Conservation (phyloP, 805 yeast genomes). For the Metschnikowia rubicola region DNA sequence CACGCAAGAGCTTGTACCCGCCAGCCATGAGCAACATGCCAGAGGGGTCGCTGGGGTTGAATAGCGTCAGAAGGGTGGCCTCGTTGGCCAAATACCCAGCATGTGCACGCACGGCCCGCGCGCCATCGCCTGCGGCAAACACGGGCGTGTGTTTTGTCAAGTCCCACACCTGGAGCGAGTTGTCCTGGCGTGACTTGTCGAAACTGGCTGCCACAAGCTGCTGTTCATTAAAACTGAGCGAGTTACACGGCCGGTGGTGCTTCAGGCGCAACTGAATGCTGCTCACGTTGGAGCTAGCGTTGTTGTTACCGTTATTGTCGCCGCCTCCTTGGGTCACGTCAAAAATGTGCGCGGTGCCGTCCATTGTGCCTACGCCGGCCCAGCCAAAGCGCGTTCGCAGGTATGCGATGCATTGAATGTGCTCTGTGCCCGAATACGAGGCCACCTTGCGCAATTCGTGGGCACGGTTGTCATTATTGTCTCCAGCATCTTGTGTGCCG, state of each 20-base stretch:
- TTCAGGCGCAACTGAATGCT: conserved; percentile 51
- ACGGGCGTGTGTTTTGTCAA: conserved; percentile 53
- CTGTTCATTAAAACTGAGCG: conserved; percentile 62
- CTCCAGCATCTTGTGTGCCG: conserved; percentile 30
- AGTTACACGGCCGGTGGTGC: conserved; percentile 71
- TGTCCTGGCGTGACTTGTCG: conserved; percentile 74
- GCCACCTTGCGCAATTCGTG: conserved; percentile 50
- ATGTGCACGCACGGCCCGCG: conserved; percentile 51
- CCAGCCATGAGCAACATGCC: conserved; percentile 56
- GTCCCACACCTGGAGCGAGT: conserved; percentile 78
- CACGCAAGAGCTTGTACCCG: conserved; percentile 71
- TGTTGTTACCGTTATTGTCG: too few relatives aligned
- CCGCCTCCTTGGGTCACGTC: conserved; percentile 44
- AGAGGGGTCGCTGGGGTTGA: conserved; percentile 32
- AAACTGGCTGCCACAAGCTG: conserved; percentile 74
- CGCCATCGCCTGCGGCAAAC: conserved; percentile 35
- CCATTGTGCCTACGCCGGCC: conserved; percentile 70
- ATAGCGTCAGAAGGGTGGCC: conserved; percentile 63
- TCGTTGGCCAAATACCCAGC: conserved; percentile 68
- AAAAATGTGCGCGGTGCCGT: conserved; percentile 62
- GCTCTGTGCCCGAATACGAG: conserved; percentile 61
- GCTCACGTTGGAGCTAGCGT: conserved; percentile 18
- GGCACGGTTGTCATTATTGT: conserved; percentile 40
- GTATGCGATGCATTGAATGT: conserved; percentile 64
- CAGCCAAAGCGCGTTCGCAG: conserved; percentile 54